Percentiles rank a stretch among this genome's conserved stretches.
Conservation (phyloP, 129 eudicot genomes). For the Mikania micrantha region DNA sequence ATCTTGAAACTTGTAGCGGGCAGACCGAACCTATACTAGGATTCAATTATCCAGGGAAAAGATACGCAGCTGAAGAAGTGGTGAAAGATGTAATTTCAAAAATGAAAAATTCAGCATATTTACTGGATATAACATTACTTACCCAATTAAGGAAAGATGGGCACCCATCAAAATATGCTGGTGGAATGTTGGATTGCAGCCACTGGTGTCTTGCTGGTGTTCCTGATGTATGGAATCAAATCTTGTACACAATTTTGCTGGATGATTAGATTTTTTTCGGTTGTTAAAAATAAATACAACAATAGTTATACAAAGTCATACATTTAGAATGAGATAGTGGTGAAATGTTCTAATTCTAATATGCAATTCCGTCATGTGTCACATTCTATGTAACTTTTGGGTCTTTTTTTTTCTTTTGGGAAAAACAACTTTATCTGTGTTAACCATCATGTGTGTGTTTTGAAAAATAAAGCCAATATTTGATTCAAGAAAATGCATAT, state of each 20-base stretch:
- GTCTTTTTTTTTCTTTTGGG: neutral
- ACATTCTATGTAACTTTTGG: neutral
- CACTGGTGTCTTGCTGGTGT: conserved; percentile 68
- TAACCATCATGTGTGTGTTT: too few species aligned
- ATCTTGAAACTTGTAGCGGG: conserved; percentile 15
- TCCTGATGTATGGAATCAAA: conserved; percentile 62
- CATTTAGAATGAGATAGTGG: neutral
- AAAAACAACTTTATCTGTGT: neutral
- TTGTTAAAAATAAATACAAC: neutral
- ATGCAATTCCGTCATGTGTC: too few species aligned
- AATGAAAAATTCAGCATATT: conserved; percentile 35
- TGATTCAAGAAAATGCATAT: neutral
- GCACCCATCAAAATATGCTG: conserved; percentile 41
- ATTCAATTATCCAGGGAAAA: conserved; percentile 26
- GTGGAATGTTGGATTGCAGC: conserved; percentile 36
- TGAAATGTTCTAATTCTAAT: too few species aligned
- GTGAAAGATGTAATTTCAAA: conserved; percentile 30
- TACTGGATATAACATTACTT: conserved; percentile 46
- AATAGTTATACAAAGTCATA: neutral
- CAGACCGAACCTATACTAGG: conserved; percentile 34
- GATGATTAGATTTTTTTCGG: conserved; percentile 14
- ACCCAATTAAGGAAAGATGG: conserved; percentile 47
- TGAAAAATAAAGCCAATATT: neutral
- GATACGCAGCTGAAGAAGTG: conserved; percentile 22
- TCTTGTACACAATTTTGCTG: conserved; percentile 37